Percentiles rank a stretch among this genome's conserved stretches.
These are phyloP conservation scores for Puccinia polysora DNA, from an alignment of 1,284 basidiomycete species.

Conservation along the genomic window DNA sequence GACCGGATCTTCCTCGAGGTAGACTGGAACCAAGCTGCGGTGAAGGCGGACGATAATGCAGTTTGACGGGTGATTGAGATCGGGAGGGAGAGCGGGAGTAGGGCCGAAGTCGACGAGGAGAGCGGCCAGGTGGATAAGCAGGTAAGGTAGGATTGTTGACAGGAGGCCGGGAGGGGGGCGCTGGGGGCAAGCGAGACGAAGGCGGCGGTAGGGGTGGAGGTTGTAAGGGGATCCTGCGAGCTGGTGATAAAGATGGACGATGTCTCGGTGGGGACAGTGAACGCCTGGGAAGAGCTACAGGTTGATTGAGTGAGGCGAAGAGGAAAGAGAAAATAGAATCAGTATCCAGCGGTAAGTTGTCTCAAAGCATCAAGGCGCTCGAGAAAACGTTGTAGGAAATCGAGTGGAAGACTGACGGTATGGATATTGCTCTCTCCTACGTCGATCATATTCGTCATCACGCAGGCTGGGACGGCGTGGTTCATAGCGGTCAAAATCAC, in stretches of 20 bases:
- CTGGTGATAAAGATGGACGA: constrained; percentile 24
- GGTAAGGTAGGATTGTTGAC: constrained; percentile 1
- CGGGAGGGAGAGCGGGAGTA: constrained; percentile 37
- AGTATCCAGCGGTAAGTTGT: too few species aligned
- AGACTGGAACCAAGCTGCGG: neutral
- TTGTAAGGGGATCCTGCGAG: constrained; percentile 7
- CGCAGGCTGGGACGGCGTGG: constrained; percentile 26
- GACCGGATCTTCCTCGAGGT: neutral
- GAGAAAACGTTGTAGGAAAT: too few species aligned
- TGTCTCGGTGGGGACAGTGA: constrained; percentile 19
- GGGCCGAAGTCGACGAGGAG: constrained; percentile 33
- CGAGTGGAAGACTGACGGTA: constrained; percentile 10
- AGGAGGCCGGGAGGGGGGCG: constrained; percentile 27
- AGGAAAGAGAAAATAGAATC: neutral
- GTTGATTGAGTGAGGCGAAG: too few species aligned
- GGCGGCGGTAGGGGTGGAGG: constrained; percentile 31
- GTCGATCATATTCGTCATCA: constrained; percentile 37
- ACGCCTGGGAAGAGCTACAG: neutral
- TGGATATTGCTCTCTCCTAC: constrained; percentile 32
- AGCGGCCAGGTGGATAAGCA: constrained; percentile 32
- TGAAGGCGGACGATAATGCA: constrained; percentile 30
- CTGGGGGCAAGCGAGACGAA: constrained; percentile 17
- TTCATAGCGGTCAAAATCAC: constrained; percentile 35
- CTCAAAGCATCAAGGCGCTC: neutral
- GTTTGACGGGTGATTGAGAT: constrained; percentile 31